These are phyloP conservation scores for Chlamydomonas urium DNA, from an alignment of 139 green algal species.

Conservation along the genomic window DNA sequence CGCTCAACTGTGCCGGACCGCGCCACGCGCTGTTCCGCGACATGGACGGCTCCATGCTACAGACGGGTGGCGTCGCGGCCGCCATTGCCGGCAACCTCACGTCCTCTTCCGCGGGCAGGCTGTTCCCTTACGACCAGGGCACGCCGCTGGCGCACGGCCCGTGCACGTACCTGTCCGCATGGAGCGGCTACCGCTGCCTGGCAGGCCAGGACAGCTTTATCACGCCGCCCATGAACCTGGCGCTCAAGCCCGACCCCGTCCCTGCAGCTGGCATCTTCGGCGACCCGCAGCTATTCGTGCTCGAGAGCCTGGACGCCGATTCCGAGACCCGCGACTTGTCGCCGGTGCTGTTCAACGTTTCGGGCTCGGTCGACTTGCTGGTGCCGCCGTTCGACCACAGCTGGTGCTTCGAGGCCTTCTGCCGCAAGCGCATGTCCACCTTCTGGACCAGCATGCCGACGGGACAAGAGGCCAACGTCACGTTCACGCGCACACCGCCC, in stretches of 20 bases:
- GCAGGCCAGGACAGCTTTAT: slow-evolving; percentile 9
- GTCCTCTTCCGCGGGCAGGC: too few species aligned
- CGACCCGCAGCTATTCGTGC: slow-evolving; percentile 51
- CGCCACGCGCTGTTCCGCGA: slow-evolving; percentile 42
- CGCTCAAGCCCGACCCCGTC: slow-evolving; percentile 22
- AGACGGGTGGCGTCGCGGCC: background rate
- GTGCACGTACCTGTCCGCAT: slow-evolving; percentile 25
- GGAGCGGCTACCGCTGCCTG: slow-evolving; percentile 31
- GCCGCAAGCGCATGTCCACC: slow-evolving; percentile 37
- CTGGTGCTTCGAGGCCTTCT: slow-evolving; percentile 55
- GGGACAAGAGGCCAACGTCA: slow-evolving; percentile 23
- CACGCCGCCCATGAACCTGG: slow-evolving; percentile 9
- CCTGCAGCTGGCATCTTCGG: slow-evolving; percentile 34
- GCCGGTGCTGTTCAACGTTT: slow-evolving; percentile 41
- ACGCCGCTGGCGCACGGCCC: slow-evolving; percentile 29
- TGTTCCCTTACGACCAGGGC: slow-evolving; percentile 19
- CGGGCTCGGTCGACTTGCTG: slow-evolving; percentile 16
- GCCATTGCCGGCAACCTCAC: background rate
- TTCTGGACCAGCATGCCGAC: slow-evolving; percentile 48
- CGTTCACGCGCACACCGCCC: slow-evolving; percentile 41
- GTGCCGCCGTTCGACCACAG: slow-evolving; percentile 47
- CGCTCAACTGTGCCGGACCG: slow-evolving; percentile 52
- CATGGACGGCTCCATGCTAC: slow-evolving; percentile 31
- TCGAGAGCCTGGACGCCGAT: slow-evolving; percentile 49
- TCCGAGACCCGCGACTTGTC: slow-evolving; percentile 53